Evolutionary conservation across 2,329 filamentous ascomycete species (phyloP).

Genomic region (Ceratocystis lukuohia): DNA sequence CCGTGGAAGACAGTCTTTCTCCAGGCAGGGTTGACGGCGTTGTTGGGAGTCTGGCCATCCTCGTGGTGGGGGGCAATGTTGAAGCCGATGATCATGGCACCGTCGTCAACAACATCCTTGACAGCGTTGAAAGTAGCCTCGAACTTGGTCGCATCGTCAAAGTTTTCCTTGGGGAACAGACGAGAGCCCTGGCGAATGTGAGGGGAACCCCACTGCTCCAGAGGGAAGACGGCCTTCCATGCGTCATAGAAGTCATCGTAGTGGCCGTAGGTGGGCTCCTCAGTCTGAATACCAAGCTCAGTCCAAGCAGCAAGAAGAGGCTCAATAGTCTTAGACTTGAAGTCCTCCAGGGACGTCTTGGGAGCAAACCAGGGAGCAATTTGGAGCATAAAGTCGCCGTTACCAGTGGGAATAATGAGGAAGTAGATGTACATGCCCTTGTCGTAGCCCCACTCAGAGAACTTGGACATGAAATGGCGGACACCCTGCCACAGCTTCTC

Average conservation of each 20-base stretch:
- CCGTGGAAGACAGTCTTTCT: slow-evolving; percentile 28
- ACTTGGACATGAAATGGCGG: slow-evolving; percentile 27
- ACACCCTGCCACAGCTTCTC: slow-evolving; percentile 28
- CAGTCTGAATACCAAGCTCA: slow-evolving; percentile 29
- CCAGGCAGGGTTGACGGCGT: slow-evolving; percentile 34
- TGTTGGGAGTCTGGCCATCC: slow-evolving; percentile 24
- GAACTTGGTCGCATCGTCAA: slow-evolving; percentile 23
- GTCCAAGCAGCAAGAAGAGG: slow-evolving; percentile 27
- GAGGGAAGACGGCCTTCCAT: slow-evolving; percentile 23
- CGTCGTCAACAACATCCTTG: slow-evolving; percentile 27
- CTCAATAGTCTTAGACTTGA: slow-evolving; percentile 26
- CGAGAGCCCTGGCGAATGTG: slow-evolving; percentile 24
- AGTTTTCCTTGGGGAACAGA: slow-evolving; percentile 25
- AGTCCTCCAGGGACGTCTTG: slow-evolving; percentile 23
- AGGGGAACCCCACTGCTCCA: slow-evolving; percentile 17
- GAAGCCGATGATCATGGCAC: slow-evolving; percentile 27
- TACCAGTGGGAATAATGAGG: slow-evolving; percentile 22
- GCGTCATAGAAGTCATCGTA: slow-evolving; percentile 25
- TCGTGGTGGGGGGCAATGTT: slow-evolving; percentile 25
- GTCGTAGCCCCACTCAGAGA: slow-evolving; percentile 21
- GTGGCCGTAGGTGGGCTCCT: slow-evolving; percentile 22
- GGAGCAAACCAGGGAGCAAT: slow-evolving; percentile 25
- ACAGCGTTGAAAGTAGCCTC: slow-evolving; percentile 25
- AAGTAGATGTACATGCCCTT: slow-evolving; percentile 22
- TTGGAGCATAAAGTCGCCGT: slow-evolving; percentile 25